A percentile compares a stretch with the other conserved stretches of the same genome.
These are phyloP conservation scores for Saccharomycopsis sp. DNA, from an alignment of 805 yeast genomes.

Conservation along the genomic window DNA sequence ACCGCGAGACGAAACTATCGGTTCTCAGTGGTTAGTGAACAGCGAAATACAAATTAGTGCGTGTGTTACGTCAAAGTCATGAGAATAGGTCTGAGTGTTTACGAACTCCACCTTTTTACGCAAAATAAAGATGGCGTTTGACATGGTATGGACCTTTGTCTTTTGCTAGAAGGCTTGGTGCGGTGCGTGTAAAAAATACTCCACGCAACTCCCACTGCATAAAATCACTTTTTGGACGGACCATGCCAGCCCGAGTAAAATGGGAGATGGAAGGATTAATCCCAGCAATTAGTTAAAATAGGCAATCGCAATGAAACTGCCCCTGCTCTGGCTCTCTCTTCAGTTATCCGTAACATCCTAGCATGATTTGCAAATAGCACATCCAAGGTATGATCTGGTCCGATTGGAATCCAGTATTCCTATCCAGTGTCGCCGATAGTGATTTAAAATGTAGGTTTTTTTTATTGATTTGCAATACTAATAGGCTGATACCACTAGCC, in stretches of 20 bases:
- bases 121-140: background rate
- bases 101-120: no score
- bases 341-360: background rate
- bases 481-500: background rate
- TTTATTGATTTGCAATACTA: background rate
- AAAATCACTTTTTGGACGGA: background rate
- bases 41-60: background rate
- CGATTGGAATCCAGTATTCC: background rate
- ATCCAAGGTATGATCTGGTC: background rate
- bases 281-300: background rate
- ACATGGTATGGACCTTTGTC: no score
- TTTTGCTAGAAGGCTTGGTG: no score
- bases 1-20: no score
- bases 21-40: background rate
- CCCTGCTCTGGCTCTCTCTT: background rate
- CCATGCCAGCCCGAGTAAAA: background rate
- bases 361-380: background rate
- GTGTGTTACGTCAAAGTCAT: background rate
- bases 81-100: no score
- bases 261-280: background rate
- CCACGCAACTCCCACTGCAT: background rate
- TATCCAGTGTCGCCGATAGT: background rate
- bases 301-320: background rate
- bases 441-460: background rate
- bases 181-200: background rate